A percentile compares a stretch with the other conserved stretches of the same genome.
These are phyloP conservation scores for Chaetomiaceae sp. DNA, from an alignment of 2,329 filamentous ascomycete species.

Conservation along the genomic window DNA sequence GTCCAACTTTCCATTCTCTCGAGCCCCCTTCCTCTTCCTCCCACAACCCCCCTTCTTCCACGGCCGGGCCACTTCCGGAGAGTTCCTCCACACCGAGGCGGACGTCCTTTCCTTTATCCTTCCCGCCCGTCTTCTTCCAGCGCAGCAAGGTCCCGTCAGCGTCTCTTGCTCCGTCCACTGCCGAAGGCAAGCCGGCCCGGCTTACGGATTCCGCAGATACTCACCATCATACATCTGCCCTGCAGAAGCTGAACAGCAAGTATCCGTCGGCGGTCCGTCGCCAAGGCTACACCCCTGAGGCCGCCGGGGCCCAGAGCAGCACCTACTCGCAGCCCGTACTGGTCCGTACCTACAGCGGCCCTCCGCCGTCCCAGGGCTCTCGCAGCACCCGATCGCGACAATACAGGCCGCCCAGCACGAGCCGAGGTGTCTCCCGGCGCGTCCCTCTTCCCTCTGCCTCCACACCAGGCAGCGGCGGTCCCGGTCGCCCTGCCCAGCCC, in stretches of 20 bases:
- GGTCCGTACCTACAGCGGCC: slow-evolving; percentile 58
- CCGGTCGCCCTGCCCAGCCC: slow-evolving; percentile 24
- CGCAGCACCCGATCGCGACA: slow-evolving; percentile 24
- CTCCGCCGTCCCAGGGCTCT: slow-evolving; percentile 33
- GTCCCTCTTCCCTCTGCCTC: slow-evolving; percentile 28
- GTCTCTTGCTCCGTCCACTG: slow-evolving; percentile 50
- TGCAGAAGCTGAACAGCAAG: slow-evolving; percentile 55
- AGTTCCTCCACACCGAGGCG: slow-evolving; percentile 24
- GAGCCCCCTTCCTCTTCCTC: slow-evolving; percentile 3
- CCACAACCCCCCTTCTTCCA: slow-evolving; percentile 21
- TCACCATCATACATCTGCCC: slow-evolving; percentile 53
- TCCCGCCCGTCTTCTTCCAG: slow-evolving; percentile 46
- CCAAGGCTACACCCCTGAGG: slow-evolving; percentile 50
- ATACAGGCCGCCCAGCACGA: slow-evolving; percentile 27
- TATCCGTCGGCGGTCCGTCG: slow-evolving; percentile 45
- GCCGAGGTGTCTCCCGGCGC: slow-evolving; percentile 30
- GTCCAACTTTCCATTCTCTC: slow-evolving; percentile 1
- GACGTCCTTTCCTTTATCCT: slow-evolving; percentile 43
- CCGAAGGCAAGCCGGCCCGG: slow-evolving; percentile 51
- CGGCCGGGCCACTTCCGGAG: slow-evolving; percentile 8
- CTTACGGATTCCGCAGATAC: slow-evolving; percentile 53
- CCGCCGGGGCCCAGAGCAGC: slow-evolving; percentile 50
- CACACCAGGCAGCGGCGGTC: slow-evolving; percentile 22
- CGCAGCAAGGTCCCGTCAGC: slow-evolving; percentile 46
- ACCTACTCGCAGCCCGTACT: slow-evolving; percentile 63